Evolutionary conservation across 768 basidiomycete species (phyloP).

Genomic region (Russula olivacea): DNA sequence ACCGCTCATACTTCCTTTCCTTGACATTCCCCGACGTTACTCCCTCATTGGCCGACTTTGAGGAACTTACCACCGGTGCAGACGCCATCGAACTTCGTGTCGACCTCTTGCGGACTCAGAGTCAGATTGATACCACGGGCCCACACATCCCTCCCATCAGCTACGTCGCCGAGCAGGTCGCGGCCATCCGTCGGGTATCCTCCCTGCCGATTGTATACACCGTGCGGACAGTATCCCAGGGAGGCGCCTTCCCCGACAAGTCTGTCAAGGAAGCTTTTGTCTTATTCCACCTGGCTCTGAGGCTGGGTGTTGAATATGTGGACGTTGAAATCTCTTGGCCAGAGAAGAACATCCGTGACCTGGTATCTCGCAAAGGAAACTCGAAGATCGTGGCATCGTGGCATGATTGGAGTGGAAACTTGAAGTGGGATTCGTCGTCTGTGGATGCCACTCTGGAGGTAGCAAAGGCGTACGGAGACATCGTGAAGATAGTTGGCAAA

Average conservation of each 20-base stretch:
- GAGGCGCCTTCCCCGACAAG: slow-evolving; percentile 84
- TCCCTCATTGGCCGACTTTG: slow-evolving; percentile 58
- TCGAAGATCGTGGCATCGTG: slow-evolving; percentile 87
- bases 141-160: slow-evolving; percentile 55
- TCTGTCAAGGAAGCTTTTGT: slow-evolving; percentile 65
- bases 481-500: slow-evolving; percentile 89
- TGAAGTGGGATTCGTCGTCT: slow-evolving; percentile 69
- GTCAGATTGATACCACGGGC: slow-evolving; percentile 42
- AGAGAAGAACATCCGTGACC: slow-evolving; percentile 49
- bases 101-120: slow-evolving; percentile 65
- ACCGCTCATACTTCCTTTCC: slow-evolving; percentile 86
- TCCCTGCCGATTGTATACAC: slow-evolving; percentile 89
- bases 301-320: slow-evolving; percentile 84
- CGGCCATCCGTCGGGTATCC: slow-evolving; percentile 68
- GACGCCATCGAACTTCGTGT: slow-evolving; percentile 95
- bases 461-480: slow-evolving; percentile 69
- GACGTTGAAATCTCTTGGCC: slow-evolving; percentile 85
- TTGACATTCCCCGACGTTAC: slow-evolving; percentile 88
- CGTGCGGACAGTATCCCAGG: slow-evolving; percentile 80
- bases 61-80: slow-evolving; percentile 71
- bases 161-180: slow-evolving; percentile 79
- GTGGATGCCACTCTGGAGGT: slow-evolving; percentile 65
- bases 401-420: slow-evolving; percentile 87
- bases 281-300: slow-evolving; percentile 71
- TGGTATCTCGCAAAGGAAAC: slow-evolving; percentile 56